Percentiles rank a stretch among this genome's conserved stretches.
Conservation (phyloP, 2,329 filamentous ascomycete genomes). For the Sarocladium kiliense region DNA sequence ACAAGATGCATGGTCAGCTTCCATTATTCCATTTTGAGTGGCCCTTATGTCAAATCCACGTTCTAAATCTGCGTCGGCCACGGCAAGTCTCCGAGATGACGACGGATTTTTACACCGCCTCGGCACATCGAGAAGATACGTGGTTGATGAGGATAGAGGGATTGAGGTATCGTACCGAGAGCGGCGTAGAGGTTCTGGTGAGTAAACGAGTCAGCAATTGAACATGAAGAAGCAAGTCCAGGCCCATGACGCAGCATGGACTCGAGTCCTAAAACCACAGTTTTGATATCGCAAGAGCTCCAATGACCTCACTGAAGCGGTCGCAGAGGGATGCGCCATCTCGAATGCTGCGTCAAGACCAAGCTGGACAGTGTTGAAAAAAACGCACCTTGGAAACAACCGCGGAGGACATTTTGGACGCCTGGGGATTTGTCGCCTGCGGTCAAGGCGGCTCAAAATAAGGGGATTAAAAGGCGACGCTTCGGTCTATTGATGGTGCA, state of each 20-base stretch:
- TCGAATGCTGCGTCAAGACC: not conserved
- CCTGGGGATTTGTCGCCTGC: slow-evolving; percentile 45
- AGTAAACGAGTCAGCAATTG: not conserved
- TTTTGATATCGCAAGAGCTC: not conserved
- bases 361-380: slow-evolving; percentile 9
- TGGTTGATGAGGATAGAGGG: not conserved
- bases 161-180: slow-evolving; percentile 67
- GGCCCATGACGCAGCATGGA: not conserved
- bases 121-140: not conserved
- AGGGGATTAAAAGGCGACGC: slow-evolving; percentile 11
- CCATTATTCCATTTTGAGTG: slow-evolving; percentile 1
- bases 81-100: not conserved
- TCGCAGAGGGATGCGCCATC: not conserved
- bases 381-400: slow-evolving; percentile 55
- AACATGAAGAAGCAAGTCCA: not conserved
- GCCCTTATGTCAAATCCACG: not conserved
- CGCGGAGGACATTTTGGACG: slow-evolving; percentile 48
- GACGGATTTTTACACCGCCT: not conserved
- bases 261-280: not conserved
- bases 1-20: slow-evolving; percentile 12
- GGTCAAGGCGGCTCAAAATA: slow-evolving; percentile 25
- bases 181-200: slow-evolving; percentile 92
- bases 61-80: not conserved
- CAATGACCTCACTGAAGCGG: not conserved
- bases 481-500: slow-evolving; percentile 1